phyloP scores from a whole-genome alignment of 2,329 filamentous ascomycete genomes.

The Fusarium kyushuense region DNA sequence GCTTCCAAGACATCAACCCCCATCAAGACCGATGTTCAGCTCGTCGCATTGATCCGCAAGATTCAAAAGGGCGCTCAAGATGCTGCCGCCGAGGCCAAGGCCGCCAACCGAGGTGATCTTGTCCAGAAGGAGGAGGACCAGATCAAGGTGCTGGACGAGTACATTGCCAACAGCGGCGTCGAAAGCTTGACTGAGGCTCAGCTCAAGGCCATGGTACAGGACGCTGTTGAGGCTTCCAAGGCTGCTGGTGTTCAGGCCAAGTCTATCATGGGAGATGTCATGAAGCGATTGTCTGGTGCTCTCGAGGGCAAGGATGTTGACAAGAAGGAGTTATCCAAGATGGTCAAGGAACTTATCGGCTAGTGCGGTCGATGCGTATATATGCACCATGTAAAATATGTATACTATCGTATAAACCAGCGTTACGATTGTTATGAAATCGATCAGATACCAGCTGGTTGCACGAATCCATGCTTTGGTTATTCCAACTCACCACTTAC shows the following conservation, averaged over 20 bases:
- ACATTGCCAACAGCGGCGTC: conserved; percentile 70
- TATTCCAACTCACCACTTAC: background rate
- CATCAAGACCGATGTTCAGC: conserved; percentile 76
- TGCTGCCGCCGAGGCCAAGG: conserved; percentile 72
- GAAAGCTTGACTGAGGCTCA: conserved; percentile 69
- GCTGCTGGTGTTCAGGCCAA: conserved; percentile 60
- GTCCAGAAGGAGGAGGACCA: conserved; percentile 77
- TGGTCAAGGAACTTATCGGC: conserved; percentile 66
- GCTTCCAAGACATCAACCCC: conserved; percentile 78
- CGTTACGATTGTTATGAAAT: conserved; percentile 10
- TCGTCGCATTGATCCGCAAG: conserved; percentile 76
- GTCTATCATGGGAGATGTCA: conserved; percentile 67
- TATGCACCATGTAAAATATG: conserved; percentile 41
- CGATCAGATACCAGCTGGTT: conserved; percentile 25
- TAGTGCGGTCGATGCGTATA: conserved; percentile 14
- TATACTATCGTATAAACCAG: conserved; percentile 37
- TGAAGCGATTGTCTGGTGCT: conserved; percentile 69
- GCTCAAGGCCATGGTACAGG: conserved; percentile 65
- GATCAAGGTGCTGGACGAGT: conserved; percentile 73
- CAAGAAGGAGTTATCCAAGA: conserved; percentile 68
- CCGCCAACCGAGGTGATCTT: conserved; percentile 74
- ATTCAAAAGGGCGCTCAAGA: conserved; percentile 68
- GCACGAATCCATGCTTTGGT: conserved; percentile 6
- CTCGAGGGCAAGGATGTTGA: conserved; percentile 75
- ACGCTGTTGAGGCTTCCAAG: conserved; percentile 64